Evolutionary conservation across 306 rosid species (phyloP).

Genomic region (Cicer chorassanicum): DNA sequence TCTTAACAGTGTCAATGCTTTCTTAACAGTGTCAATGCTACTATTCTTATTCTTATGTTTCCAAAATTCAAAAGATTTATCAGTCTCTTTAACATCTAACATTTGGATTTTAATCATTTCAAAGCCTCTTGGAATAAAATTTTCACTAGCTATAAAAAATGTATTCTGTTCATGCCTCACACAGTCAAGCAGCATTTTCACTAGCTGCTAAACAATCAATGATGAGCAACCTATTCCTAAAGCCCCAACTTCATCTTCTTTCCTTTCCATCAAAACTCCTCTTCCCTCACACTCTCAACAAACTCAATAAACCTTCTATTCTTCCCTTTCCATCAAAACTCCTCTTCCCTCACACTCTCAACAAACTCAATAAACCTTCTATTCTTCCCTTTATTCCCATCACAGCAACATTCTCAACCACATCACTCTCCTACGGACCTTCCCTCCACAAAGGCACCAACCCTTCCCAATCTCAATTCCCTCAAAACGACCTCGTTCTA

Average conservation of each 20-base stretch:
- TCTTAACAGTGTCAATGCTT: too few relatives aligned
- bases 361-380: neutral
- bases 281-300: slow-evolving; percentile 1
- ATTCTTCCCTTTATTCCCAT: neutral
- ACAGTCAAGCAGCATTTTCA: too few relatives aligned
- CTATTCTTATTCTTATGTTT: too few relatives aligned
- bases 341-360: neutral
- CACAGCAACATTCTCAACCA: slow-evolving; percentile 2
- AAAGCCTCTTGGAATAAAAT: too few relatives aligned
- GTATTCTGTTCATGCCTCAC: too few relatives aligned
- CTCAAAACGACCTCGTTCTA: slow-evolving; percentile 40
- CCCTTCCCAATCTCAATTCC: slow-evolving; percentile 41
- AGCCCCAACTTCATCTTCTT: slow-evolving; percentile 30
- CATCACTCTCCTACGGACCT: slow-evolving; percentile 68
- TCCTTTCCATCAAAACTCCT: slow-evolving; percentile 8
- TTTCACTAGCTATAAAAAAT: too few relatives aligned
- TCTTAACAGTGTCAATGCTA: too few relatives aligned
- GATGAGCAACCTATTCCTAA: slow-evolving; percentile 33
- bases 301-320: neutral
- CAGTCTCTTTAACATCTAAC: too few relatives aligned
- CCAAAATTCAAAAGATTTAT: too few relatives aligned
- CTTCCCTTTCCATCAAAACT: slow-evolving; percentile 16
- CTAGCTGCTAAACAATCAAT: slow-evolving; percentile 1
- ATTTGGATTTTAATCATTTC: too few relatives aligned
- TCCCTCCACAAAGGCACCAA: slow-evolving; percentile 65